Evolutionary conservation across 192 early-diverging fungal species (phyloP), one percentile per base, ranked within the genome.

Genomic region (Podila horticola): DNA sequence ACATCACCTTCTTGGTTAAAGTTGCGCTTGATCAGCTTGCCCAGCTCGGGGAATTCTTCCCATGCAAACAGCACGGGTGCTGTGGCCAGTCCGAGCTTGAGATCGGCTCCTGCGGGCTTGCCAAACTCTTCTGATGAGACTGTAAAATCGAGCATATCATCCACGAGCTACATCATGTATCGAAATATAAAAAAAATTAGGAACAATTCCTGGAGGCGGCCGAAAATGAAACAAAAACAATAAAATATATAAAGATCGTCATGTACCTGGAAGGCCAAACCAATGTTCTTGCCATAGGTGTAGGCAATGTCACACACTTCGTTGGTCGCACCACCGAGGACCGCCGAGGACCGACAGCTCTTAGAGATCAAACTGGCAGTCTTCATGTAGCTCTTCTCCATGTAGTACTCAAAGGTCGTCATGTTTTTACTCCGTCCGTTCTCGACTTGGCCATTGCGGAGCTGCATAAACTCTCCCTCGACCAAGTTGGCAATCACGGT

Each of bases 381-480:
- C 81, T 99, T 99, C 83, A 97, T 86, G 66, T 97, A 99, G 1
- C 93, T 96, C 83, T 98, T 97, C 69, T 97, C 89, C 86, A 99
- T 85, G 72, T 99, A 99, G 85, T 98, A 96, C 38, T 93, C 90
- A 74, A 99, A 95, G 4, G 91, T 86, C 19, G 83, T 84, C 79
- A 79, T 84, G 11, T 48, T 66, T 8, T 38, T 19, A 38, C 58
- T 67, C 66, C 51, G 58, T 66, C 74, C 70, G 11, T 83, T 74
- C 57, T 75, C 82, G 17, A 73, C 62, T 66, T 82, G 75, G 26
- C 71, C 68, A 60, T 84, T 82, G 17, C 82, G 79, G 10, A 99
- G 86, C 83, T 98, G 97, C 95, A 97, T 97, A 64, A 99, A 96
- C 84, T 99, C 97, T 24, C 97, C 97, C 71, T 99, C 97, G 0